A percentile compares a stretch with the other conserved stretches of the same genome.
Conservation (phyloP, 192 early-diverging fungal genomes). For the Coemansia sp. region DNA sequence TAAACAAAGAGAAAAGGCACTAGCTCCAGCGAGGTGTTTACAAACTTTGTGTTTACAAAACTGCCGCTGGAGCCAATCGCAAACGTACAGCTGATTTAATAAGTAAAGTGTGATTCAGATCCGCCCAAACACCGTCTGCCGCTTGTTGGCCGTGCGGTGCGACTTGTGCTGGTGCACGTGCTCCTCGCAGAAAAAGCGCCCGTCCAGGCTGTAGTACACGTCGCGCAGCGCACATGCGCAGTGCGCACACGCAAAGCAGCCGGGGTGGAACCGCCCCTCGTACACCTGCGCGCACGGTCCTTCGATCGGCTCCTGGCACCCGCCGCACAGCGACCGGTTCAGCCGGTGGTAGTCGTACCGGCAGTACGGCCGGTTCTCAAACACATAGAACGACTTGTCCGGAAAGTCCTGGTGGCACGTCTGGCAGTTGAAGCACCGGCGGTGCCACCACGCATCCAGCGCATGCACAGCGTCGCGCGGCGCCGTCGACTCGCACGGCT, state of each 20-base stretch:
- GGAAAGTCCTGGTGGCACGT: constrained; percentile 69
- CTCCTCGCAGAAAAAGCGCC: constrained; percentile 46
- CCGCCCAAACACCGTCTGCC: constrained; percentile 44
- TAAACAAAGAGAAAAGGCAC: constrained; percentile 3
- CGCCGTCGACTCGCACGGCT: constrained; percentile 33
- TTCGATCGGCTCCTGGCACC: constrained; percentile 81
- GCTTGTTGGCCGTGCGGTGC: constrained; percentile 30
- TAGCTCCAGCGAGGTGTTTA: background rate
- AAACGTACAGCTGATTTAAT: background rate
- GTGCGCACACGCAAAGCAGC: constrained; percentile 74
- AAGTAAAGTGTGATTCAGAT: constrained; percentile 13
- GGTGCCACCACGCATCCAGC: constrained; percentile 66
- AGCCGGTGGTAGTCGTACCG: constrained; percentile 82
- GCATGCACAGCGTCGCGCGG: constrained; percentile 57
- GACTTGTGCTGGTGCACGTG: constrained; percentile 44
- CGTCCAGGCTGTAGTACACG: constrained; percentile 53
- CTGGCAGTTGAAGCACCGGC: constrained; percentile 63
- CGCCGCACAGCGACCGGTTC: constrained; percentile 80
- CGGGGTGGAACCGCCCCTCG: constrained; percentile 85
- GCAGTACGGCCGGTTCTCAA: constrained; percentile 81
- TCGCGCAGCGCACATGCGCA: constrained; percentile 50
- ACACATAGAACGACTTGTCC: constrained; percentile 80
- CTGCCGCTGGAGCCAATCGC: background rate
- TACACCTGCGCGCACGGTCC: constrained; percentile 86
- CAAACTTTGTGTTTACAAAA: constrained; percentile 2